Evolutionary conservation across 2,329 filamentous ascomycete species (phyloP).

Genomic region (Dothistroma septosporum): DNA sequence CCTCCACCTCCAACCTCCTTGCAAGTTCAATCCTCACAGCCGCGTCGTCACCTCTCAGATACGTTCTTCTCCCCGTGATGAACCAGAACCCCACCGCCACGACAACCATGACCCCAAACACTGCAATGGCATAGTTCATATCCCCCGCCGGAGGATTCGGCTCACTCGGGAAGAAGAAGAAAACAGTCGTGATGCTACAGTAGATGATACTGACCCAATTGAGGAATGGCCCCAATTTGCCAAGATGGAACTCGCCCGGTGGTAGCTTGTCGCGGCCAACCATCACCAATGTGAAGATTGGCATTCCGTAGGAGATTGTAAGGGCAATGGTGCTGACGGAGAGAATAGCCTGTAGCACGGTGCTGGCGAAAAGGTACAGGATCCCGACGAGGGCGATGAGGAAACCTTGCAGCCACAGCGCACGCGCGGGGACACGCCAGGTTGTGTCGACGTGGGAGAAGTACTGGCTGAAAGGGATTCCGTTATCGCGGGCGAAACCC

Average conservation of each 20-base stretch:
- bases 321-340: conserved; percentile 42
- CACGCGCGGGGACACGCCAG: conserved; percentile 52
- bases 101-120: conserved; percentile 54
- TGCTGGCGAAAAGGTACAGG: conserved; percentile 39
- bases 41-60: conserved; percentile 28
- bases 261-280: conserved; percentile 53
- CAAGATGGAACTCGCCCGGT: conserved; percentile 42
- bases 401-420: conserved; percentile 51
- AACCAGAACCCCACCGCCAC: conserved; percentile 51
- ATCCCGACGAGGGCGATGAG: conserved; percentile 50
- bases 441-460: conserved; percentile 40
- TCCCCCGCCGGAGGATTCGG: conserved; percentile 47
- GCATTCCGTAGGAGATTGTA: conserved; percentile 42
- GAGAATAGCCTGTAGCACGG: conserved; percentile 43
- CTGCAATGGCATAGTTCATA: conserved; percentile 57
- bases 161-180: conserved; percentile 52
- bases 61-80: conserved; percentile 42
- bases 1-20: conserved; percentile 12
- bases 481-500: conserved; percentile 28
- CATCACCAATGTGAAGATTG: conserved; percentile 36
- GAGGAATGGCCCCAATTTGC: conserved; percentile 31
- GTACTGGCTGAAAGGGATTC: conserved; percentile 26
- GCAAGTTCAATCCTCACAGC: conserved; percentile 23
- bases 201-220: conserved; percentile 49
- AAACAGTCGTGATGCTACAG: conserved; percentile 51